Conservation (phyloP, 306 rosid species). For the Begonia peltatifolia region DNA sequence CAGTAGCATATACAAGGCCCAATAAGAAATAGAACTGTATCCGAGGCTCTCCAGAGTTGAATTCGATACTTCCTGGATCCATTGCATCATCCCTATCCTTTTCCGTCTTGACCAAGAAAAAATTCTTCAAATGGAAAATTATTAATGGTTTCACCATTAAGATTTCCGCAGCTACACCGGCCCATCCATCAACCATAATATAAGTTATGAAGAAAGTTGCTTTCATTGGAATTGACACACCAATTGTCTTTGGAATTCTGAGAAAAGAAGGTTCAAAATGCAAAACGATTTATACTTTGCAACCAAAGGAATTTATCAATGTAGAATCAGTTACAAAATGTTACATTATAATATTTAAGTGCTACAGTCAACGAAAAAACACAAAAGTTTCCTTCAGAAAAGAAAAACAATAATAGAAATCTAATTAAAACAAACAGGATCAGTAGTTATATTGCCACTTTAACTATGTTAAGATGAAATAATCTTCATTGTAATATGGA, state of each 20-base stretch:
- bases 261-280: background rate
- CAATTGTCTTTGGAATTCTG: conserved; percentile 81
- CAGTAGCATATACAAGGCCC: conserved; percentile 77
- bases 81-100: conserved; percentile 96
- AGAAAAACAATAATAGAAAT: background rate
- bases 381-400: background rate
- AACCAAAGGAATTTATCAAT: no score
- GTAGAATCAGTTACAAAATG: no score
- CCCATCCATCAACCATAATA: conserved; percentile 99
- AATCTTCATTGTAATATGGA: no score
- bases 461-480: no score
- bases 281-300: no score
- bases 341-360: no score
- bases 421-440: background rate
- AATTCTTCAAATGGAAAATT: conserved; percentile 81
- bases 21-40: conserved; percentile 79
- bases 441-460: no score
- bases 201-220: conserved; percentile 96
- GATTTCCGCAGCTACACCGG: conserved; percentile 94
- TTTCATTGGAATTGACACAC: conserved; percentile 72
- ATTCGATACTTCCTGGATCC: conserved; percentile 95
- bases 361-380: no score
- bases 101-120: conserved; percentile 92
- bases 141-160: conserved; percentile 84
- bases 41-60: conserved; percentile 95